Evolutionary conservation across 805 yeast genomes (phyloP), one percentile per base, ranked within the genome.

Genomic region (Wickerhamiella australiensis): DNA sequence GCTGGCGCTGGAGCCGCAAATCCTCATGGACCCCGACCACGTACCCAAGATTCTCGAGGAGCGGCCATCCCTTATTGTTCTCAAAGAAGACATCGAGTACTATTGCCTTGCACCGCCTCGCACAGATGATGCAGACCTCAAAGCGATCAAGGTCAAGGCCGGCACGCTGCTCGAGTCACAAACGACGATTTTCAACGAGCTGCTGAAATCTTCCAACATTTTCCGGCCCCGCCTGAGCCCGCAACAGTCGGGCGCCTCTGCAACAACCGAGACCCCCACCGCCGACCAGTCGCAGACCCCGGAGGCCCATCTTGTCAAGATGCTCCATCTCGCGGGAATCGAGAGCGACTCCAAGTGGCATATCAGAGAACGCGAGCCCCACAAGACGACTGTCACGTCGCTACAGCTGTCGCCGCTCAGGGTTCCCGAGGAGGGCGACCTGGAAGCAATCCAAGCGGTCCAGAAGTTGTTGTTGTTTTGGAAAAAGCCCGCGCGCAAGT

Each of bases 401-500:
- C 69, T 92, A 57, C 81, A 85, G 63, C 73, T 85, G 60, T 82
- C 81, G 22, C 76, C 82, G 47, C 56, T 65, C 9, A 38, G 54
- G 11, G 35, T 54, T 1, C 58, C 61, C 8, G 41, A 42, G 5
- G 50, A 31, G 9, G 50, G 51, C 27, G 52, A 54, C 22, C 31
- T 35, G 5, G 59, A 53, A 22, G 53, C 52, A 9, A 48, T 61
- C 38, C 57, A 65, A 11, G 65, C 68, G 26, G 60, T 70, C 3
- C 72, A 68, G 45, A 92, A 92, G 64, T 72, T 92, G 47, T 70
- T 92, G 33, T 68, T 92, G 47, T 92, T 92, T 62, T 92, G 98
- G 97, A 76, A 95, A 54, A 92, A 92, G 62, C 98, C 98, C 0
- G 98, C 98, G 1, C 76, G 97, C 61, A 92, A 92, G 63, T 92